Base-by-base conservation (phyloP, 768 basidiomycete species). In the Pleurotus pulmonarius region DNA sequence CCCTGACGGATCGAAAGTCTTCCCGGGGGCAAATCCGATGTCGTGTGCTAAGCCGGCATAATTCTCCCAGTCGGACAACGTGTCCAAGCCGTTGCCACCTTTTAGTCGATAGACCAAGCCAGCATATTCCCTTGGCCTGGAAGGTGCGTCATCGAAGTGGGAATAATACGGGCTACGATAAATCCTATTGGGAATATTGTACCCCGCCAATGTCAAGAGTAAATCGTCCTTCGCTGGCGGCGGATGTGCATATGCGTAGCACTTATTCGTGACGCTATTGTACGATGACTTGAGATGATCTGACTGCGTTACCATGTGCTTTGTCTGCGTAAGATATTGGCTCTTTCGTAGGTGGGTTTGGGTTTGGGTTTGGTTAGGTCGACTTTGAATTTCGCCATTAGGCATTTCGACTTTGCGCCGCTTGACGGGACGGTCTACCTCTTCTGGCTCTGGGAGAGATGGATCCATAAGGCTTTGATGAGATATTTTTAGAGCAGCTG, bases 111-210 rank as follows among this genome's bases (percentile, higher is more conserved):
- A 95, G n/a, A 81, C 64, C 1, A 91, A 68, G 0, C 94, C 94
- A 18, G 85, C 93, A 67, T 87, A 94, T 71, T 92, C 88, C 62
- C 84, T 78, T 2, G 86, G 70, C n/a, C 73, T 70, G 29, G 78
- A 77, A 1, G 93, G 88, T 0, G 86, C 79, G 65, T 98, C 96
- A 3, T 63, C 61, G 20, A 77, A 75, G 49, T 82, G 81, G 5
- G 91, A 92, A 65, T 92, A 99, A 69, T 81, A 87, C 0, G 95
- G 90, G n/a, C 81, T 73, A 45, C 78, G 83, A 69, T 97, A 95
- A 20, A 89, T 67, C 61, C 82, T 85, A 46, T 65, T 71, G 3
- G 84, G 80, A 5, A 90, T 67, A 18, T 76, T 77, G 60, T 81
- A 70, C 0, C 67, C 63, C 29, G 78, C 75, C 12, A 86, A 56